A percentile compares a stretch with the other conserved stretches of the same genome.
Evolutionary conservation across 2,329 filamentous ascomycete genomes (phyloP).

Genomic region (Phialocephala subalpina): DNA sequence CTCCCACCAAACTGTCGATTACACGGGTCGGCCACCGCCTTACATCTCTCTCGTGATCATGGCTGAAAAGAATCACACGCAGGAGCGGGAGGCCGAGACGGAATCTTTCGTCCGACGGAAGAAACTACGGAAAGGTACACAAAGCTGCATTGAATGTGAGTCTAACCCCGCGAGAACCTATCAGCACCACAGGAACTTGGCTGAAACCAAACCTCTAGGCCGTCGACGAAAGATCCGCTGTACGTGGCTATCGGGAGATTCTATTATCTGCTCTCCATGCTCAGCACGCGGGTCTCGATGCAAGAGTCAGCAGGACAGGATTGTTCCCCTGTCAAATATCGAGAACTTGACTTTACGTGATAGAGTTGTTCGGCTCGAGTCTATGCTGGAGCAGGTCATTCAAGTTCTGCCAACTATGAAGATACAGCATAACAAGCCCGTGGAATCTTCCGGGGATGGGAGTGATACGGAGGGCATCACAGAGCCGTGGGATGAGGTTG

Average conservation of each 20-base stretch:
- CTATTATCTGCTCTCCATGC: conserved; percentile 52
- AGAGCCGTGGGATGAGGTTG: background rate
- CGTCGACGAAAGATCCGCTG: conserved; percentile 57
- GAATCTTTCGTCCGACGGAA: conserved; percentile 5
- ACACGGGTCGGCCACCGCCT: background rate
- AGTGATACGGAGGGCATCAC: background rate
- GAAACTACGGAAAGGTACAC: conserved; percentile 9
- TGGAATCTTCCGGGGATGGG: background rate
- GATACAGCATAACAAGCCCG: background rate
- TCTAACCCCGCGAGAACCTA: no score
- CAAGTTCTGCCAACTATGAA: background rate
- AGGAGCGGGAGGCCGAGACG: background rate
- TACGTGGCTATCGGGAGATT: conserved; percentile 48
- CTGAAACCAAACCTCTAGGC: conserved; percentile 41
- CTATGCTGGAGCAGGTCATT: conserved; percentile 1
- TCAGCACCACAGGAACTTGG: background rate
- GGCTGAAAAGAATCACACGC: background rate
- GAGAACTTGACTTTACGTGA: conserved; percentile 11
- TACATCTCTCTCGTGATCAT: background rate
- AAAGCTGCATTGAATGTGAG: conserved; percentile 12
- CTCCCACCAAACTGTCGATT: background rate
- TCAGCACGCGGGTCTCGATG: conserved; percentile 52
- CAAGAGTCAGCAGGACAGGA: conserved; percentile 47
- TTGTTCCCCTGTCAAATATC: background rate
- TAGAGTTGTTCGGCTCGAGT: conserved; percentile 11